Conservation (phyloP, 116 monocot species). For the Phalaenopsis hybrid region DNA sequence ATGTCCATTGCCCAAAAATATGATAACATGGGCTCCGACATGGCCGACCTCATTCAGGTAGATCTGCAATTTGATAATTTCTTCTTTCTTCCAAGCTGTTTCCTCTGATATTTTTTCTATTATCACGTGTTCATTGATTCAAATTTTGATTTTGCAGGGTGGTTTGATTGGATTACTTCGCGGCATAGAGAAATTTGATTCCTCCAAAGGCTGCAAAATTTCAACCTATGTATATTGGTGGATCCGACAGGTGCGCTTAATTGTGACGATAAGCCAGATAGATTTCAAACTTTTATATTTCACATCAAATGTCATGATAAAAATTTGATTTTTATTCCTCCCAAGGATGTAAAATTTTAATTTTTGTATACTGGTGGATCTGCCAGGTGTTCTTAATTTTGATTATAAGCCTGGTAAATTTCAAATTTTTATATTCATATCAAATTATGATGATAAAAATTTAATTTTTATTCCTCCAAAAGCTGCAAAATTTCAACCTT, state of each 20-base stretch:
- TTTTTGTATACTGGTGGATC: too few species aligned
- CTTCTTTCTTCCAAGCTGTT: background rate
- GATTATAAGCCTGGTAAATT: too few species aligned
- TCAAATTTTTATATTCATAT: too few species aligned
- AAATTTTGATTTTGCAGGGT: slow-evolving; percentile 44
- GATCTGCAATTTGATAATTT: background rate
- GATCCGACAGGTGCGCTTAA: slow-evolving; percentile 83
- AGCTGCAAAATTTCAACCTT: too few species aligned
- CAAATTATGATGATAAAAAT: too few species aligned
- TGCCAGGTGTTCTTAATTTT: too few species aligned
- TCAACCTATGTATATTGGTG: slow-evolving; percentile 99
- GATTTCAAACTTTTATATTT: background rate
- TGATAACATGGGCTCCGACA: slow-evolving; percentile 84
- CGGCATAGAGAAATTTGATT: slow-evolving; percentile 98
- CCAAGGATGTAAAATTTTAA: too few species aligned
- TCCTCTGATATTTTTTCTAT: background rate
- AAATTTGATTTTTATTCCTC: too few species aligned
- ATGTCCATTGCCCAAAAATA: slow-evolving; percentile 96
- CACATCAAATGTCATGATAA: too few species aligned
- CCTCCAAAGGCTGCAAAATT: slow-evolving; percentile 81
- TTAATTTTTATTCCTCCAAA: too few species aligned
- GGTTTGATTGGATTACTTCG: slow-evolving; percentile 89
- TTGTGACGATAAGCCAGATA: background rate
- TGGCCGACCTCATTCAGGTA: slow-evolving; percentile 94
- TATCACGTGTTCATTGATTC: background rate